Base-by-base conservation (phyloP, 2,329 filamentous ascomycete genomes). In the Colletotrichum nymphaeae region DNA sequence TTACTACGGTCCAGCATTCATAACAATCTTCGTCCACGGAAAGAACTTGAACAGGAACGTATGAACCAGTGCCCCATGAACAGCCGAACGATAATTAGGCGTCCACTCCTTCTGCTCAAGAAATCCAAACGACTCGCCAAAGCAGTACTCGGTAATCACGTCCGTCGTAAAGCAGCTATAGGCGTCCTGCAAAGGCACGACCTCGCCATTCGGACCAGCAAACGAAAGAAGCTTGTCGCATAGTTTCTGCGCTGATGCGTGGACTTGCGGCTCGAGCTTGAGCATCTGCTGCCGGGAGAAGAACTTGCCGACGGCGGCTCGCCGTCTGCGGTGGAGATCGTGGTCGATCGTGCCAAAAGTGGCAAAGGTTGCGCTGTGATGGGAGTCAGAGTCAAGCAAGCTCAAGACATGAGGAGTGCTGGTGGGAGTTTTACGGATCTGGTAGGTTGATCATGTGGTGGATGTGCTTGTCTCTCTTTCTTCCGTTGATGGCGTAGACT, bases 121-220 rank as follows among this genome's bases (percentile, higher is more conserved):
- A 46, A 81, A 77, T 1, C 82, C 82, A 7, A 83, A 78, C 0
- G 76, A 71, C 37, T 83, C 79, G 11, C 83, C 83, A 63, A 84
- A 84, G 22, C 78, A 78, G 57, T 83, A 84, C 12, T 79, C 75
- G 5, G 79, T 79, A 24, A 84, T 83, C 1, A 80, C 78, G 19
- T 84, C 83, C 0, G 81, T 78, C 0, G 82, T 83, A 62, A 83
- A 83, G 69, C 82, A 83, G 69, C 81, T 83, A 59, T 81, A 83
- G 1, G 82, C 80, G 32, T 80, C 77, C 30, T 78, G 79, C 11
- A 82, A 68, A n/a, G 83, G 78, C 19, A 84, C 79, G 0, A 78
- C 71, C 6, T 76, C 64, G 8, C 68, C 71, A 2, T 49, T 6
- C 1, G 14, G 1, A 9, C 76, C 73, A 19, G 74, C 57, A 1